Evolutionary conservation across 352 stramenopile species (phyloP).

Genomic region (Globisporangium cylindrosporum): DNA sequence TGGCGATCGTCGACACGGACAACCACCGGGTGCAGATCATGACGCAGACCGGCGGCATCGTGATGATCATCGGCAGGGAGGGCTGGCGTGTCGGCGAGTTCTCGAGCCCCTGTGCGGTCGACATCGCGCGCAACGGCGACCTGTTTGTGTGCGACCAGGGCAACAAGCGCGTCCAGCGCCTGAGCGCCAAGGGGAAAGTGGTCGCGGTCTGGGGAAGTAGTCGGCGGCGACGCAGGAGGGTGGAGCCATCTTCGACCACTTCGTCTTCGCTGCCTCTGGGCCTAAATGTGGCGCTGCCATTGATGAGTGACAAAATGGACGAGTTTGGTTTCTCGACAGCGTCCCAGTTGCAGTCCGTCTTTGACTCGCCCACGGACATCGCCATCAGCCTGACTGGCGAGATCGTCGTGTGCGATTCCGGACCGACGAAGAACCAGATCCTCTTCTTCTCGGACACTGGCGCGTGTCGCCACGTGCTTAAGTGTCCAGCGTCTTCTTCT

Average conservation of each 20-base stretch:
- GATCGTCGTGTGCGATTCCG: conserved; percentile 43
- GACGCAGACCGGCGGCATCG: conserved; percentile 37
- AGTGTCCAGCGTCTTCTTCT: conserved; percentile 8
- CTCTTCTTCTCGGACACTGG: conserved; percentile 45
- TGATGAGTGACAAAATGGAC: background rate
- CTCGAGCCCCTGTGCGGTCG: conserved; percentile 32
- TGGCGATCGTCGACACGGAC: conserved; percentile 48
- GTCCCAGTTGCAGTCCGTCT: conserved; percentile 22
- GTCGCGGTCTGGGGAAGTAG: conserved; percentile 43
- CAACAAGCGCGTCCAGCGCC: conserved; percentile 61
- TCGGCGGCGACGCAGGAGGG: conserved; percentile 10
- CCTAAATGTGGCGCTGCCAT: background rate
- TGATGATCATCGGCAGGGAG: conserved; percentile 34
- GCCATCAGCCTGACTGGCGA: conserved; percentile 29
- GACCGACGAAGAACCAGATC: conserved; percentile 21
- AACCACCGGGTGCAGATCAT: conserved; percentile 63
- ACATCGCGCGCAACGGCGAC: conserved; percentile 38
- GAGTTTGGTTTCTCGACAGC: conserved; percentile 13
- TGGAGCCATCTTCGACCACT: too few species aligned
- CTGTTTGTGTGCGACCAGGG: conserved; percentile 58
- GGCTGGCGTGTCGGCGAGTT: conserved; percentile 36
- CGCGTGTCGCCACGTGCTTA: conserved; percentile 31
- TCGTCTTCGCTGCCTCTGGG: too few species aligned
- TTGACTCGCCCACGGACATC: conserved; percentile 28
- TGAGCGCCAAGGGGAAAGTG: conserved; percentile 39